Base-by-base conservation (phyloP, 768 basidiomycete species). In the Candolleomyces eurysporus region DNA sequence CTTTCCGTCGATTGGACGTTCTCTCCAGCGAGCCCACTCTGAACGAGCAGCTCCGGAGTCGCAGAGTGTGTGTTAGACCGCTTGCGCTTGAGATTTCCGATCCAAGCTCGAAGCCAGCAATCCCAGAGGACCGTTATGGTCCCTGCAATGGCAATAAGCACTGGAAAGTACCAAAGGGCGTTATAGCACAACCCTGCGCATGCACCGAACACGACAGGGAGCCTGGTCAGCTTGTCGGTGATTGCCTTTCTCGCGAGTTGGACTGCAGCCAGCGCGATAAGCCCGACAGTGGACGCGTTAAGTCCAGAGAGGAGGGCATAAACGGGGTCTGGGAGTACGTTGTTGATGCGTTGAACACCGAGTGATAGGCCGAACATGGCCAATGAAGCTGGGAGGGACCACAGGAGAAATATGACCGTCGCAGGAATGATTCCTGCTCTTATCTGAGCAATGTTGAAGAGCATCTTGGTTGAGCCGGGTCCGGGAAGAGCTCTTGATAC, bases 241-340 rank as follows among this genome's bases (percentile, higher is more conserved):
- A 82, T 77, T 31, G 80, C 76, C 36, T 77, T 78, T 11, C 74
- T 67, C 1, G 78, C 67, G 16, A 84, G 78, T 61, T 83, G 79
- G 21, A 78, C 73, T 2, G 80, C 83, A 6, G 84, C 81, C n/a
- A 84, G 72, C 1, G 81, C 80, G 56, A 85, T 81, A 10, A 85
- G 67, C 0, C 83, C 84, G 4, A 85, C 84, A 0, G 81, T 81
- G 3, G 83, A 76, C 0, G 82, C 80, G 64, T 86, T 85, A 19
- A 86, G 66, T 3, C 84, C 84, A 0, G 81, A 79, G 10, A 86
- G 72, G 11, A 84, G 69, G 16, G 79, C 80, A 59, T 81, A 80
- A 16, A 78, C 82, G 21, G 78, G 72, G 4, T 67, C 66, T 5
- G 84, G 84, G 3, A 85, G 76, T 1, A 64, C 69, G 31, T 74